Conservation (phyloP, 2,329 filamentous ascomycete species). For the Colletotrichum sp. region DNA sequence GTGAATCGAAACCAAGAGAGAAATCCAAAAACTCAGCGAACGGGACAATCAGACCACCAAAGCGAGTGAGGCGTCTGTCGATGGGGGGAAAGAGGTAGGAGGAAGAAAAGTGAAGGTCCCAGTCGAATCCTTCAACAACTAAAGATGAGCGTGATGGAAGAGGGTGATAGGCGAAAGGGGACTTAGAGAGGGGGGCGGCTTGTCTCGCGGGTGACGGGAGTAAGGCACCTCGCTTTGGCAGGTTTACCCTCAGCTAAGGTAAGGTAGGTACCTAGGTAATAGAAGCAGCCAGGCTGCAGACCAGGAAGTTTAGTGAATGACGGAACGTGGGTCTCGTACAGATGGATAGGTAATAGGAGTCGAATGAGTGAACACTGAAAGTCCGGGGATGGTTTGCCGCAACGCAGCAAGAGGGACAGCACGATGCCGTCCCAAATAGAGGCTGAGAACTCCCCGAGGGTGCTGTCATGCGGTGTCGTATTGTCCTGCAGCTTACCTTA, state of each 20-base stretch:
- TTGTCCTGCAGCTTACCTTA: neutral
- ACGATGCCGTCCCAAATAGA: neutral
- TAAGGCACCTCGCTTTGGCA: neutral
- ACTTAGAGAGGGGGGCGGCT: neutral
- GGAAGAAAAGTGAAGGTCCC: slow-evolving; percentile 22
- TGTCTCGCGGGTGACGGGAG: neutral
- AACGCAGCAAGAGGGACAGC: neutral
- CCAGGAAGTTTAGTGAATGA: neutral
- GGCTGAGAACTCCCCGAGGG: neutral
- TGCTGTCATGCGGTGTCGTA: neutral
- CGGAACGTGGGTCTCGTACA: slow-evolving; percentile 17
- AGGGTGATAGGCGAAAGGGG: slow-evolving; percentile 18
- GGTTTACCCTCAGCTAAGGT: neutral
- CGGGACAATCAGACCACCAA: slow-evolving; percentile 48
- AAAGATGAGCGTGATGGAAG: slow-evolving; percentile 13
- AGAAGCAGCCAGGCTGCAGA: neutral
- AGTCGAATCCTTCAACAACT: neutral
- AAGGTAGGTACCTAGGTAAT: neutral
- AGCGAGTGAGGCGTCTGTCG: slow-evolving; percentile 60
- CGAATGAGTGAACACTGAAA: neutral
- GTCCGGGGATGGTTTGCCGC: neutral
- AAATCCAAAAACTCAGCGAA: slow-evolving; percentile 36
- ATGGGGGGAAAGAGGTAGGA: slow-evolving; percentile 26
- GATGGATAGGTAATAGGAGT: slow-evolving; percentile 2
- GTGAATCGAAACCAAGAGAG: slow-evolving; percentile 22